Conservation (phyloP, 2,329 filamentous ascomycete species). For the Aspergillus cejpii region DNA sequence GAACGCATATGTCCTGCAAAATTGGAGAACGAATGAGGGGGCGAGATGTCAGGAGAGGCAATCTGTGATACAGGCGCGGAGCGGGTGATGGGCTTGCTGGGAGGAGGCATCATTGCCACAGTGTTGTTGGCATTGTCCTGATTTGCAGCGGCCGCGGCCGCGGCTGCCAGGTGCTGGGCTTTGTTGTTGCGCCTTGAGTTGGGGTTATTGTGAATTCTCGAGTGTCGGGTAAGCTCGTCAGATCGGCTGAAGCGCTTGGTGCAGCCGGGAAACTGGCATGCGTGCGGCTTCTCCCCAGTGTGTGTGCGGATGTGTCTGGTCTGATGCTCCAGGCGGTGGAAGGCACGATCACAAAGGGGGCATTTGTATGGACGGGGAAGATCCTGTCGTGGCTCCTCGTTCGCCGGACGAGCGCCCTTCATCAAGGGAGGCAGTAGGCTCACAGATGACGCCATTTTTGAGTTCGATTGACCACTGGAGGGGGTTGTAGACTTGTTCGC, state of each 20-base stretch:
- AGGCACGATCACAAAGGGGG: slow-evolving; percentile 95
- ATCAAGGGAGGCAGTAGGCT: slow-evolving; percentile 42
- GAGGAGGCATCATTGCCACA: slow-evolving; percentile 69
- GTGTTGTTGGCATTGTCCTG: slow-evolving; percentile 46
- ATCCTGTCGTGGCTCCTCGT: slow-evolving; percentile 61
- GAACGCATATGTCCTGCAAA: slow-evolving; percentile 54
- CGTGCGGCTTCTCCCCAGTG: slow-evolving; percentile 96
- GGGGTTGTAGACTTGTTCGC: slow-evolving; percentile 22
- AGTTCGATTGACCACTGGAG: slow-evolving; percentile 22
- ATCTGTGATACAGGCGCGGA: slow-evolving; percentile 82
- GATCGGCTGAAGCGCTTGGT: slow-evolving; percentile 95
- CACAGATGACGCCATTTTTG: slow-evolving; percentile 41
- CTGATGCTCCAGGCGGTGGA: slow-evolving; percentile 96
- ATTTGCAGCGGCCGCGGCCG: slow-evolving; percentile 48
- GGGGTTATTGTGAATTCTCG: slow-evolving; percentile 97
- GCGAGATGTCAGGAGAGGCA: slow-evolving; percentile 91
- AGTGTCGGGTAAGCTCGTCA: slow-evolving; percentile 93
- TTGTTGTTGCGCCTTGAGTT: slow-evolving; percentile 94
- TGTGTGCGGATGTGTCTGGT: slow-evolving; percentile 88
- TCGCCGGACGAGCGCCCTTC: slow-evolving; percentile 48
- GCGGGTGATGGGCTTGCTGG: slow-evolving; percentile 71
- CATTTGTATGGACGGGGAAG: slow-evolving; percentile 97
- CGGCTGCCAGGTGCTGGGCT: slow-evolving; percentile 56
- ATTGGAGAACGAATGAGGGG: slow-evolving; percentile 73
- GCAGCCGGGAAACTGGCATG: slow-evolving; percentile 90